These are phyloP conservation scores for Sporisorium iseilematis-ciliati DNA, from an alignment of 1,284 basidiomycete species.

Conservation along the genomic window DNA sequence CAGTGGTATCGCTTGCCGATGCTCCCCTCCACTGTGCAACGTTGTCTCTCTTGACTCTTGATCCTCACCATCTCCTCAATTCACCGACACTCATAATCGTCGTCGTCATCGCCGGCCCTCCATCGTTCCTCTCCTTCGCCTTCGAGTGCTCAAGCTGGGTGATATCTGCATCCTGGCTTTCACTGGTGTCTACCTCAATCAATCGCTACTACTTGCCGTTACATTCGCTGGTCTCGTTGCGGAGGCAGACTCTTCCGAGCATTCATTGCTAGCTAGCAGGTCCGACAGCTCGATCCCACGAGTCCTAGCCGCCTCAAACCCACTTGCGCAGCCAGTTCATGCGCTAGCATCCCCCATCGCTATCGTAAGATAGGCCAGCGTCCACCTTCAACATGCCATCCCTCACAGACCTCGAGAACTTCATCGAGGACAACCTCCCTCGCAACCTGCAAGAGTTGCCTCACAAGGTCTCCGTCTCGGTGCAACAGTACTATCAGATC, in stretches of 20 bases:
- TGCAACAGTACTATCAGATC: constrained; percentile 55
- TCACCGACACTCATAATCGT: not conserved
- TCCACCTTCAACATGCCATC: constrained; percentile 46
- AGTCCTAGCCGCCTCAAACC: not conserved
- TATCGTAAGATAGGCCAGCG: not conserved
- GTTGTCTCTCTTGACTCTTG: not conserved
- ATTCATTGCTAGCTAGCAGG: no score
- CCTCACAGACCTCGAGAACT: constrained; percentile 61
- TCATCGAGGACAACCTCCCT: constrained; percentile 58
- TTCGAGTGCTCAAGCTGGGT: no score
- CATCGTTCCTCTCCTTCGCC: not conserved
- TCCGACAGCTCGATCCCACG: no score
- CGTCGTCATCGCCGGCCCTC: not conserved
- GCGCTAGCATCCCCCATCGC: not conserved
- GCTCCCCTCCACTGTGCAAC: not conserved
- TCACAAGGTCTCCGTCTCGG: constrained; percentile 50
- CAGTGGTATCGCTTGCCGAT: not conserved
- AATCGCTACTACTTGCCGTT: no score
- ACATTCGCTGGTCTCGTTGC: no score
- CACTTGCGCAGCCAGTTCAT: not conserved
- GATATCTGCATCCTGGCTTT: no score
- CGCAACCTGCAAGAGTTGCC: constrained; percentile 60
- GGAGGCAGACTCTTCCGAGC: no score
- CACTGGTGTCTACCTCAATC: no score
- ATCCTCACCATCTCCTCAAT: not conserved